Evolutionary conservation across 345 rosid genomes (phyloP), one percentile per base, ranked within the genome.

Genomic region (Euphorbia pulcherrima): DNA sequence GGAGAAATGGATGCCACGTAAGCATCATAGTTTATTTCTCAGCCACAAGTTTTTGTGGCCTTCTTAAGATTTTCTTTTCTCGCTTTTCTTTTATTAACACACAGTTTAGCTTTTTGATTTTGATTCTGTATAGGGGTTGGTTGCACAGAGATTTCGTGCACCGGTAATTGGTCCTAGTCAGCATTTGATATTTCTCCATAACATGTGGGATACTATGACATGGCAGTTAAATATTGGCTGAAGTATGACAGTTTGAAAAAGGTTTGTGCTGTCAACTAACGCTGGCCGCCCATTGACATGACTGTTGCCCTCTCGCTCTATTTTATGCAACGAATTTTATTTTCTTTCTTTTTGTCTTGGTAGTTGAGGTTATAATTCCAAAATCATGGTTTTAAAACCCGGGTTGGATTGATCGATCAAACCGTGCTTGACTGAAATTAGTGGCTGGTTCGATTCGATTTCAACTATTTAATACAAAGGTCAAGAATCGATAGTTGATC

Each of bases 21-120:
- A 85, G 90, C 83, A 28, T 60, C 55, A 53, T n/a, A n/a, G 60
- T 75, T 82, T 27, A 24, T 84, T 92, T 87, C 83, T 84, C 83
- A 86, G 94, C 97, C 97, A 92, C 96, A 89, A 76, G 89, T 85
- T 87, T 78, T 58, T 85, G 92, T 84, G 96, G 91, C 87, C 88
- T 80, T 79, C 60, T n/a, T 23, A 44, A 72, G 81, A 79, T 82
- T 86, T 84, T 79, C 80, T 58, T 13, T 33, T 64, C 55, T 60
- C 56, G 58, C 33, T 51, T 52, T 62, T 61, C 62, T 68, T 35
- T 73, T 72, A 68, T 39, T 62, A 58, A 21, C 48, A 17, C 28
- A 27, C 10, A 18, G 11, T 40, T 2, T 44, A 44, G 50, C 50
- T 6, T 39, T n/a, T 18, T 14, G 35, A 40, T 46, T 44, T 70